These are phyloP conservation scores for Chlamydomonas applanata DNA, from an alignment of 139 green algal species.

Conservation along the genomic window DNA sequence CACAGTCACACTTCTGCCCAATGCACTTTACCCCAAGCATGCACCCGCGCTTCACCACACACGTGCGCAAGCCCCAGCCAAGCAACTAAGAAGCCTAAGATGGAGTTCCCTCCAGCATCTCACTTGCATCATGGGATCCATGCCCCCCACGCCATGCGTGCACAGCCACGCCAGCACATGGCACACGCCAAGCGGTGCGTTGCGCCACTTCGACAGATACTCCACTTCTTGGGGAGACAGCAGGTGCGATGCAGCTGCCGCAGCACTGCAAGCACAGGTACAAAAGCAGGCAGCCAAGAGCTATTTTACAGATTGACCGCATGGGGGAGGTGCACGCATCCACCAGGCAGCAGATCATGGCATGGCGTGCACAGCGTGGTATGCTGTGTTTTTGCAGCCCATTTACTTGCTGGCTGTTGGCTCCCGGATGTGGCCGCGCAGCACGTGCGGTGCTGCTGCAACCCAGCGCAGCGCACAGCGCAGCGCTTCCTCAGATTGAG, in stretches of 20 bases:
- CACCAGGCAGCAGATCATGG: too few relatives aligned
- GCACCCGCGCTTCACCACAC: too few relatives aligned
- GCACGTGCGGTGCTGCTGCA: constrained; percentile 15
- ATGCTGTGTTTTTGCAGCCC: not conserved
- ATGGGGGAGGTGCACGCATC: too few relatives aligned
- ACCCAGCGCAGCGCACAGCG: constrained; percentile 21
- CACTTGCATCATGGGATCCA: constrained; percentile 2
- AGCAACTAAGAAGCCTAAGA: not conserved
- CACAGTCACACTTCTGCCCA: too few relatives aligned
- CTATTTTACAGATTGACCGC: too few relatives aligned
- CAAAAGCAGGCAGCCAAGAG: too few relatives aligned
- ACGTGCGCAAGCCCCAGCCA: not conserved
- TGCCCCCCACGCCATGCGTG: not conserved
- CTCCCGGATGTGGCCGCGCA: constrained; percentile 18
- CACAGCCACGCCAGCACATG: constrained; percentile 11
- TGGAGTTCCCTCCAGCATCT: constrained; percentile 2
- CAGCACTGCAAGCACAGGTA: not conserved
- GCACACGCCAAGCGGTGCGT: constrained; percentile 19
- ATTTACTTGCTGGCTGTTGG: not conserved
- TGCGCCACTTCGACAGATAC: constrained; percentile 25
- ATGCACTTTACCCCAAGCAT: too few relatives aligned
- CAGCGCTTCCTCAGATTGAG: too few relatives aligned
- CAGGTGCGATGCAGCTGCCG: not conserved
- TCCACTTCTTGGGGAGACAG: constrained; percentile 5
- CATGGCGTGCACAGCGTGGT: too few relatives aligned